Conservation (phyloP, 441 rosid genomes). For the Arabidopsis hybrid region DNA sequence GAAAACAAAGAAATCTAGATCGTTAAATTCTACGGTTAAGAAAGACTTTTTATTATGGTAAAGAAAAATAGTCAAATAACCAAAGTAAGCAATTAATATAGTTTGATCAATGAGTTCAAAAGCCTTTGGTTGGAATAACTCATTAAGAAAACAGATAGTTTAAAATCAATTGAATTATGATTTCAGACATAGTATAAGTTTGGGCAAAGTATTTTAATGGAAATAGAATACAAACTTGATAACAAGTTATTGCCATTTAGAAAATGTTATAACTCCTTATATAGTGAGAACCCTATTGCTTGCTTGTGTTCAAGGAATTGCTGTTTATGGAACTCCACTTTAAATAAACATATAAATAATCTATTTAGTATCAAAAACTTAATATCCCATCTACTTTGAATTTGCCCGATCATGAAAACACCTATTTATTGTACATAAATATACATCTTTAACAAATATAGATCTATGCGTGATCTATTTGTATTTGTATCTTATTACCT, state of each 20-base stretch:
- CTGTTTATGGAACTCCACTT: conserved; percentile 42
- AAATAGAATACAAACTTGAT: conserved; percentile 23
- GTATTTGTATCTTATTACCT: conserved; percentile 34
- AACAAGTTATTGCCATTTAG: conserved; percentile 5
- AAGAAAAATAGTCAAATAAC: conserved; percentile 12
- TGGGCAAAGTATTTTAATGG: conserved; percentile 34
- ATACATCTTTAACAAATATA: conserved; percentile 31
- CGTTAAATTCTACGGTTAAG: conserved; percentile 14
- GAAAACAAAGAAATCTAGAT: neutral
- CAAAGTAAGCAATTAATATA: conserved; percentile 15
- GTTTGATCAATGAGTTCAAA: conserved; percentile 11
- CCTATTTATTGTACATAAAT: conserved; percentile 43
- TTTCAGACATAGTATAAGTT: conserved; percentile 12
- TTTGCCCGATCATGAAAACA: conserved; percentile 44
- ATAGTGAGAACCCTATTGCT: conserved; percentile 31
- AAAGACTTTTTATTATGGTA: conserved; percentile 3
- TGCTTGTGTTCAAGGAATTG: conserved; percentile 29
- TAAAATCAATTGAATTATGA: conserved; percentile 1
- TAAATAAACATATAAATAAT: conserved; percentile 34
- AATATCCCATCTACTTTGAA: conserved; percentile 34
- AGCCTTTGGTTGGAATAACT: conserved; percentile 21
- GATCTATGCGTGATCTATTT: conserved; percentile 39
- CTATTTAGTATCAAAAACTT: neutral
- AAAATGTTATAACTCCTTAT: conserved; percentile 10
- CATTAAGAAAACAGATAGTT: conserved; percentile 20